These are phyloP conservation scores for Plectosphaerella sp. DNA, from an alignment of 2,329 filamentous ascomycete genomes.

Conservation along the genomic window DNA sequence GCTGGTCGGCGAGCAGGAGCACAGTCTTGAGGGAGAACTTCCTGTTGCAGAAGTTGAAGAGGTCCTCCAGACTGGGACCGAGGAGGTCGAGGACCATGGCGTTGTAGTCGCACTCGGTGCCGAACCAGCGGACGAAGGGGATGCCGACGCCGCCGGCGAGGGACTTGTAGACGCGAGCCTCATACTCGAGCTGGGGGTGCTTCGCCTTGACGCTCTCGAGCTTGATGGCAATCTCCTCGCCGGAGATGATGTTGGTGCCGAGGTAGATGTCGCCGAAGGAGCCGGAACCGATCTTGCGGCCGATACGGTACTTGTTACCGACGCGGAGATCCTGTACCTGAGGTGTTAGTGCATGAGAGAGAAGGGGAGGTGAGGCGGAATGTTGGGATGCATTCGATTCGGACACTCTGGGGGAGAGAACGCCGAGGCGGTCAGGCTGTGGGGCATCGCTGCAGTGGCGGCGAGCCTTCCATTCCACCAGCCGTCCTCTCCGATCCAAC, in stretches of 20 bases:
- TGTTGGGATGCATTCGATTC: too few species aligned
- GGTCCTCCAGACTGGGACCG: conserved; percentile 90
- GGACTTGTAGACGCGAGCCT: conserved; percentile 86
- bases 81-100: conserved; percentile 98
- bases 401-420: too few species aligned
- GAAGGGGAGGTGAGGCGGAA: too few species aligned
- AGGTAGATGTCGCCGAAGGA: conserved; percentile 99
- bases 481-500: too few species aligned
- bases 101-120: conserved; percentile 99
- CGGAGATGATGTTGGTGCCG: conserved; percentile 98
- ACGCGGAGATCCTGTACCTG: conserved; percentile 82
- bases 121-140: conserved; percentile 98
- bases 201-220: conserved; percentile 99
- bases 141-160: conserved; percentile 97
- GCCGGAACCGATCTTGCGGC: conserved; percentile 96
- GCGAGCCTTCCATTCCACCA: too few species aligned
- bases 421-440: too few species aligned
- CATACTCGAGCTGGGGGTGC: conserved; percentile 97
- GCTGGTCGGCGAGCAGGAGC: conserved; percentile 90
- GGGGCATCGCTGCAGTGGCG: too few species aligned
- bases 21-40: conserved; percentile 99
- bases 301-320: conserved; percentile 99
- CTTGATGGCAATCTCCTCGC: conserved; percentile 99
- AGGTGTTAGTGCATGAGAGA: too few species aligned
- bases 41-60: conserved; percentile 99